These are phyloP conservation scores for Cytidiella melzeri DNA, from an alignment of 768 basidiomycete species.

Conservation along the genomic window DNA sequence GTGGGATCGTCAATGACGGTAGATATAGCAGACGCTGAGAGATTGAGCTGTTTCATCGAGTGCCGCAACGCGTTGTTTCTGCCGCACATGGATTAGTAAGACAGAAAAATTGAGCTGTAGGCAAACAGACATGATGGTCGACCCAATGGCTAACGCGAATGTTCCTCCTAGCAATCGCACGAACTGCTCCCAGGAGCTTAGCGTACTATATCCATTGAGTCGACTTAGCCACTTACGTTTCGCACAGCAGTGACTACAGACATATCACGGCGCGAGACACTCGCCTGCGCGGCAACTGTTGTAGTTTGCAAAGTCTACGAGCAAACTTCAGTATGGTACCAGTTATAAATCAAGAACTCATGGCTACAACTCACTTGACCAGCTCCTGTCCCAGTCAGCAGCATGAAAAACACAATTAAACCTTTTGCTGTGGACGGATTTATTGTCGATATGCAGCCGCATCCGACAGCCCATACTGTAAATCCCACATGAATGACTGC, in stretches of 20 bases:
- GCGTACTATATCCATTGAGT: too few relatives aligned
- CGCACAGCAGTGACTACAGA: slow-evolving; percentile 67
- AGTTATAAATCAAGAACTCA: slow-evolving; percentile 11
- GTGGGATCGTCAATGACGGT: slow-evolving; percentile 45
- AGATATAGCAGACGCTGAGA: slow-evolving; percentile 34
- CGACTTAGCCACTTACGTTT: slow-evolving; percentile 34
- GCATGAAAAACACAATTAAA: slow-evolving; percentile 41
- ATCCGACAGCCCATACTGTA: slow-evolving; percentile 60
- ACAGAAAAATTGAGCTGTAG: not conserved
- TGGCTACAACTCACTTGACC: slow-evolving; percentile 21
- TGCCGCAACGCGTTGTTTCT: slow-evolving; percentile 44
- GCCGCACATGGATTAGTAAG: not conserved
- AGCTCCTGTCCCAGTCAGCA: slow-evolving; percentile 22
- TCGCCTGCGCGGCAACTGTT: slow-evolving; percentile 68
- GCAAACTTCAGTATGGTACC: not conserved
- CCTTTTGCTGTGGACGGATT: slow-evolving; percentile 40
- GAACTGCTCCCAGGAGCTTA: too few relatives aligned
- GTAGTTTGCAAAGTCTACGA: slow-evolving; percentile 54
- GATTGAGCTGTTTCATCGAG: slow-evolving; percentile 32
- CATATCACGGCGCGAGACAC: slow-evolving; percentile 67
- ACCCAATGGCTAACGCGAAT: slow-evolving; percentile 54
- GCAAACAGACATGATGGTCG: slow-evolving; percentile 45
- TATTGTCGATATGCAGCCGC: slow-evolving; percentile 65
- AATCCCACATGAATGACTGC: slow-evolving; percentile 60
- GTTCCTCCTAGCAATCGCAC: slow-evolving; percentile 67